A percentile compares a stretch with the other conserved stretches of the same genome.
These are phyloP conservation scores for Ceratocystis harringtonii DNA, from an alignment of 2,329 filamentous ascomycete genomes.

Conservation along the genomic window DNA sequence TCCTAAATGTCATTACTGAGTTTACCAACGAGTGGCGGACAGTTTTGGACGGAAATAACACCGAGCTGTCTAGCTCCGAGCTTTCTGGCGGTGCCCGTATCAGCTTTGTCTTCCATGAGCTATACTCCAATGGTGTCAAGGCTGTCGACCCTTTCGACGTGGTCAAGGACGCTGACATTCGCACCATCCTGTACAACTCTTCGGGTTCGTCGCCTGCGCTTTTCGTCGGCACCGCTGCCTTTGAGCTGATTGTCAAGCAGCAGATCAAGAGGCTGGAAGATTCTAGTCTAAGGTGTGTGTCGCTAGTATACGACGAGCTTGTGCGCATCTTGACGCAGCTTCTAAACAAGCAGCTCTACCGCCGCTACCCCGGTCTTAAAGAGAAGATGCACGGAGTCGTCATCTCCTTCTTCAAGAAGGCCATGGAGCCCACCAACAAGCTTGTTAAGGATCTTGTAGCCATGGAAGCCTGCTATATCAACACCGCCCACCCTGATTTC, in stretches of 20 bases:
- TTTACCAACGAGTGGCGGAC: conserved; percentile 97
- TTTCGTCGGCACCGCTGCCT: conserved; percentile 95
- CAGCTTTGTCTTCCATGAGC: conserved; percentile 96
- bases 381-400: conserved; percentile 93
- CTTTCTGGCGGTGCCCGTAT: conserved; percentile 95
- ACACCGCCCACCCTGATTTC: conserved; percentile 96
- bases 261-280: conserved; percentile 95
- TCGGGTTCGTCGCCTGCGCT: conserved; percentile 94
- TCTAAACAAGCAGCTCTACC: conserved; percentile 75
- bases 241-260: conserved; percentile 96
- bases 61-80: conserved; percentile 85
- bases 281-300: conserved; percentile 92
- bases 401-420: conserved; percentile 91
- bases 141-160: conserved; percentile 94
- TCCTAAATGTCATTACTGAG: conserved; percentile 97
- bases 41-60: conserved; percentile 90
- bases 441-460: conserved; percentile 79
- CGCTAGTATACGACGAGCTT: conserved; percentile 90
- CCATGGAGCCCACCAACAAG: conserved; percentile 97
- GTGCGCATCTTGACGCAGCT: conserved; percentile 89
- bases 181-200: conserved; percentile 95
- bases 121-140: conserved; percentile 95
- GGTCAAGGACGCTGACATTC: conserved; percentile 94
- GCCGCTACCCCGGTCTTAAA: conserved; percentile 84
- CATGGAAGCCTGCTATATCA: conserved; percentile 97